These are phyloP conservation scores for Suhomyces vadensis DNA, from an alignment of 805 yeast genomes.

Conservation along the genomic window DNA sequence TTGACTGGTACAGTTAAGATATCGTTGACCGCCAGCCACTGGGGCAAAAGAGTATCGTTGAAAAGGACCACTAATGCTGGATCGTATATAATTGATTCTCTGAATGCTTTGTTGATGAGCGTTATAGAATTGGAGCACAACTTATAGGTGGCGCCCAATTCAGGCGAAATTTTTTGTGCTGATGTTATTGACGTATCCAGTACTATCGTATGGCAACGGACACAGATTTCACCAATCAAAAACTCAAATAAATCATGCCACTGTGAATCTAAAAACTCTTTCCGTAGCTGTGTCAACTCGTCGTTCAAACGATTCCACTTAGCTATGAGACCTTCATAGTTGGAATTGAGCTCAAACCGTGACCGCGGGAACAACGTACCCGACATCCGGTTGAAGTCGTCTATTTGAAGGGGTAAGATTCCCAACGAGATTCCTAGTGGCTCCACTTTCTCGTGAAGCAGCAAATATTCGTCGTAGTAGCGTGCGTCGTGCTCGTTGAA, in stretches of 20 bases:
- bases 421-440: conserved; percentile 56
- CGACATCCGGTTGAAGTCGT: conserved; percentile 36
- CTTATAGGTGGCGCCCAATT: conserved; percentile 36
- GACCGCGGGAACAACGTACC: conserved; percentile 16
- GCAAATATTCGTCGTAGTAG: conserved; percentile 43
- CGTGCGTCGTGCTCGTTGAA: conserved; percentile 29
- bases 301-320: conserved; percentile 43
- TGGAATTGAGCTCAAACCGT: conserved; percentile 5
- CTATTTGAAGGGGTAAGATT: conserved; percentile 53
- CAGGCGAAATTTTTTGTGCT: conserved; percentile 24
- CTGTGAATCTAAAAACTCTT: conserved; percentile 50
- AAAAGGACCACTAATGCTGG: conserved; percentile 16
- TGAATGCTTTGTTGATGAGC: conserved; percentile 33
- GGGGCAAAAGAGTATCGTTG: conserved; percentile 23
- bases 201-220: conserved; percentile 18
- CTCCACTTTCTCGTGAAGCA: conserved; percentile 41
- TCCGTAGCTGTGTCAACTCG: conserved; percentile 44
- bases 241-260: conserved; percentile 57
- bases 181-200: neutral
- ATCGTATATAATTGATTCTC: conserved; percentile 41
- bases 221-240: conserved; percentile 42
- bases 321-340: conserved; percentile 14
- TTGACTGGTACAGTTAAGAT: neutral
- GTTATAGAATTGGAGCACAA: conserved; percentile 40
- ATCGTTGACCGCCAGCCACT: conserved; percentile 9